Percentiles rank a stretch among this genome's conserved stretches.
Evolutionary conservation across 306 rosid species (phyloP).

Genomic region (Cicer yamashitae): DNA sequence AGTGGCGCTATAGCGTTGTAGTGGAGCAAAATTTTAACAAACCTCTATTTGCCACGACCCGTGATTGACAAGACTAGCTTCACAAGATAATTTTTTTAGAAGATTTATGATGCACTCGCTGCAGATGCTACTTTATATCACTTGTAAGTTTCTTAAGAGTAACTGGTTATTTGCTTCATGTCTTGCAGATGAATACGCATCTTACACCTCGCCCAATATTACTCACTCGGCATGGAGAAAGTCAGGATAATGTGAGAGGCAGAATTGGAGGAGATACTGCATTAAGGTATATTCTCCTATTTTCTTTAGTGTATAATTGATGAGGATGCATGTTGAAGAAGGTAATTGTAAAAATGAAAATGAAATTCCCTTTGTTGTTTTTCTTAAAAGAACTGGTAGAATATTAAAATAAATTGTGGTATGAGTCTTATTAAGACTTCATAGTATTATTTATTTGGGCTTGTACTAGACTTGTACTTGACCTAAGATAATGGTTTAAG

Average conservation of each 20-base stretch:
- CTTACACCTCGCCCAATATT: constrained; percentile 96
- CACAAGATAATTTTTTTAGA: constrained; percentile 9
- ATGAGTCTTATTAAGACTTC: constrained; percentile 1
- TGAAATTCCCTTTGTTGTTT: constrained; percentile 11
- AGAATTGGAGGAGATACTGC: constrained; percentile 95
- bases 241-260: constrained; percentile 91
- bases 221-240: constrained; percentile 98
- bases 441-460: not conserved
- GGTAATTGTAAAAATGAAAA: constrained; percentile 12
- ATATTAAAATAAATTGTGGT: not conserved
- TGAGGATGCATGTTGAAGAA: constrained; percentile 3
- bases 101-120: constrained; percentile 27
- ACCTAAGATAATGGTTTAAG: not conserved
- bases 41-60: not conserved
- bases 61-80: not conserved
- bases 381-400: constrained; percentile 24
- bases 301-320: constrained; percentile 10
- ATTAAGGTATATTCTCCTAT: constrained; percentile 64
- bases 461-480: constrained; percentile 4
- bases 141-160: constrained; percentile 23
- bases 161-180: constrained; percentile 9
- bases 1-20: too few species aligned
- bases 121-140: constrained; percentile 18
- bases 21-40: not conserved
- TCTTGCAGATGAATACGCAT: constrained; percentile 86